These are phyloP conservation scores for Penicillium sp. DNA, from an alignment of 2,329 filamentous ascomycete species.

Conservation along the genomic window DNA sequence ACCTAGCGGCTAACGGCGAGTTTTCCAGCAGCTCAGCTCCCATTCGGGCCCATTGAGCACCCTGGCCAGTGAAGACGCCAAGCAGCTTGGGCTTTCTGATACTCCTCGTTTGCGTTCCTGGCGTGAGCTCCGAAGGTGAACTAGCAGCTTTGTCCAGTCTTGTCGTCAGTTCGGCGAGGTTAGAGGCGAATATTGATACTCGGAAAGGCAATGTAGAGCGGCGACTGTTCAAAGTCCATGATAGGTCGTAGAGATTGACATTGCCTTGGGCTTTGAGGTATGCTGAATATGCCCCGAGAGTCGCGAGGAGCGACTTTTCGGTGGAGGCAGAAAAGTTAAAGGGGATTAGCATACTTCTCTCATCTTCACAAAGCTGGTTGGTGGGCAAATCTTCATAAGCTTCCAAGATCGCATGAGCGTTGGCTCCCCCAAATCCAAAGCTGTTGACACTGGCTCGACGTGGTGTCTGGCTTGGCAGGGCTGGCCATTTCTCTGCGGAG, in stretches of 20 bases:
- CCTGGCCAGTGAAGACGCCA: constrained; percentile 33
- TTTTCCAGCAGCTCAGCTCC: constrained; percentile 18
- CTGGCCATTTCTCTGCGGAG: constrained; percentile 23
- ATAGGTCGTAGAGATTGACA: constrained; percentile 12
- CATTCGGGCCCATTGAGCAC: constrained; percentile 34
- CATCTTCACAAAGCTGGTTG: background rate
- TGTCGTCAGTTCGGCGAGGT: constrained; percentile 3
- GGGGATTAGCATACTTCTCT: constrained; percentile 1
- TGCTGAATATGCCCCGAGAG: constrained; percentile 7
- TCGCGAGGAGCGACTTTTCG: constrained; percentile 15
- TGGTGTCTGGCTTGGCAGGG: constrained; percentile 14
- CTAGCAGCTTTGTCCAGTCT: constrained; percentile 9
- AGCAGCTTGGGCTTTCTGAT: constrained; percentile 13
- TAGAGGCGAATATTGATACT: constrained; percentile 14
- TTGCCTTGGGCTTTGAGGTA: constrained; percentile 6
- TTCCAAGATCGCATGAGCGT: constrained; percentile 43
- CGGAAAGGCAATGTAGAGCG: constrained; percentile 20
- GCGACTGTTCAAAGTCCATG: constrained; percentile 23
- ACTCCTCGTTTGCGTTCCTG: constrained; percentile 4
- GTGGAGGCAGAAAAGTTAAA: constrained; percentile 25
- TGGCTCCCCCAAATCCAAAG: constrained; percentile 44
- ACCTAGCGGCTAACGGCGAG: constrained; percentile 9
- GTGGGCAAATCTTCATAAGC: constrained; percentile 4
- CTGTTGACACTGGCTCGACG: constrained; percentile 46
- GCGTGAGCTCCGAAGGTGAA: constrained; percentile 1